Conservation (phyloP, 352 stramenopile genomes). For the Phytophthora megakarya region DNA sequence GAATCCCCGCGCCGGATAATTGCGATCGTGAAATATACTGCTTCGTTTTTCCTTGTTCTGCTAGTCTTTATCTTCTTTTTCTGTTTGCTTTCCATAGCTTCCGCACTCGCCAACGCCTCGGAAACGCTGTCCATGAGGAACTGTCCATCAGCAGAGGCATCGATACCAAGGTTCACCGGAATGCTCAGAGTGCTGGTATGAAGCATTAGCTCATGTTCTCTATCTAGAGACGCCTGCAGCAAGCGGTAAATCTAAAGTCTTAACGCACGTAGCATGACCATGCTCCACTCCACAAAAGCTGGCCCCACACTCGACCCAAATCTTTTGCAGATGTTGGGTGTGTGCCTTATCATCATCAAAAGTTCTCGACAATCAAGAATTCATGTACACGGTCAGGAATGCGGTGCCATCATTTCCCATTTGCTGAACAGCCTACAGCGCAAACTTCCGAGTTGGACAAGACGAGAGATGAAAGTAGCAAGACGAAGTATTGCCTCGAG, state of each 20-base stretch:
- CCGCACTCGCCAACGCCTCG: slow-evolving; percentile 67
- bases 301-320: slow-evolving; percentile 83
- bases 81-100: slow-evolving; percentile 57
- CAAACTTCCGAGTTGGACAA: slow-evolving; percentile 85
- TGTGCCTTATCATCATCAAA: slow-evolving; percentile 45
- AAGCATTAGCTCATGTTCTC: slow-evolving; percentile 75
- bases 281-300: slow-evolving; percentile 81
- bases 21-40: slow-evolving; percentile 34
- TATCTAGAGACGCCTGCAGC: slow-evolving; percentile 67
- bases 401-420: slow-evolving; percentile 62
- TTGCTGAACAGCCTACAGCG: slow-evolving; percentile 74
- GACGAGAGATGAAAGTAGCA: slow-evolving; percentile 80
- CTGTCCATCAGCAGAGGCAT: slow-evolving; percentile 62
- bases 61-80: slow-evolving; percentile 23
- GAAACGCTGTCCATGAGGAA: slow-evolving; percentile 79
- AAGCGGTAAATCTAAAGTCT: slow-evolving; percentile 82
- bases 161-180: slow-evolving; percentile 81
- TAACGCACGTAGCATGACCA: slow-evolving; percentile 56
- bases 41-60: slow-evolving; percentile 31
- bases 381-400: slow-evolving; percentile 60
- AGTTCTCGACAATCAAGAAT: slow-evolving; percentile 64
- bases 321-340: slow-evolving; percentile 69
- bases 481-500: slow-evolving; percentile 62
- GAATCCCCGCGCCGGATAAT: slow-evolving; percentile 72
- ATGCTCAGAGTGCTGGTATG: slow-evolving; percentile 78